phyloP scores from a whole-genome alignment of 768 basidiomycete genomes.

The Amyloporia xantha region DNA sequence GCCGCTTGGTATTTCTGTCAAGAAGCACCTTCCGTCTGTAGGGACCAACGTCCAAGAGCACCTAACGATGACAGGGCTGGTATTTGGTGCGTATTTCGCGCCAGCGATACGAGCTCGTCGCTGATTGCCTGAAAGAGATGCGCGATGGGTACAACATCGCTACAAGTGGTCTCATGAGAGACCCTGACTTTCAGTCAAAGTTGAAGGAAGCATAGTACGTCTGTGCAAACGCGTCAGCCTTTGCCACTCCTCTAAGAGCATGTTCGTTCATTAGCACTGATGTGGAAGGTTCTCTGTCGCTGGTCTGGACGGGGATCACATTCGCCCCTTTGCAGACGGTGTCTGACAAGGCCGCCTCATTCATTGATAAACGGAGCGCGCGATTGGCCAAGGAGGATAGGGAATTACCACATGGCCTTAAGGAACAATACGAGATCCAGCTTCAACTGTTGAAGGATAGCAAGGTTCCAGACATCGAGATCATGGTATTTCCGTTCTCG shows the following conservation, averaged over 20 bases:
- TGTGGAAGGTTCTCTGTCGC: not conserved
- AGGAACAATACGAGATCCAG: constrained; percentile 22
- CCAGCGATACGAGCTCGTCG: not conserved
- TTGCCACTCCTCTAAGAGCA: no score
- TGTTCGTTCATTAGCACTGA: not conserved
- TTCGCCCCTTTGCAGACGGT: constrained; percentile 4
- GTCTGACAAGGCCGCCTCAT: not conserved
- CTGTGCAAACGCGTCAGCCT: no score
- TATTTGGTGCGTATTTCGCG: constrained; percentile 12
- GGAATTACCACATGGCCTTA: constrained; percentile 10
- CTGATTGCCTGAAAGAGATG: constrained; percentile 4
- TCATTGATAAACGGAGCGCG: not conserved
- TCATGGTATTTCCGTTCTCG: constrained; percentile 15
- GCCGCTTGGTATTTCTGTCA: constrained; percentile 27
- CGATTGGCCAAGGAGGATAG: not conserved
- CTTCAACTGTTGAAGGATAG: constrained; percentile 14
- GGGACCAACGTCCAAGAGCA: constrained; percentile 46
- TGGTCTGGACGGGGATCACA: constrained; percentile 1
- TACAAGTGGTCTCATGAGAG: constrained; percentile 5
- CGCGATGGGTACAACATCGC: not conserved
- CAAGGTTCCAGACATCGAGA: constrained; percentile 16
- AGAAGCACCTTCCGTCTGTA: constrained; percentile 38
- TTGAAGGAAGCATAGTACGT: constrained; percentile 6
- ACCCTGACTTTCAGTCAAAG: constrained; percentile 4
- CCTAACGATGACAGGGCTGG: constrained; percentile 13